These are phyloP conservation scores for Nothophoma quercina DNA, from an alignment of 2,329 filamentous ascomycete species.

Conservation along the genomic window DNA sequence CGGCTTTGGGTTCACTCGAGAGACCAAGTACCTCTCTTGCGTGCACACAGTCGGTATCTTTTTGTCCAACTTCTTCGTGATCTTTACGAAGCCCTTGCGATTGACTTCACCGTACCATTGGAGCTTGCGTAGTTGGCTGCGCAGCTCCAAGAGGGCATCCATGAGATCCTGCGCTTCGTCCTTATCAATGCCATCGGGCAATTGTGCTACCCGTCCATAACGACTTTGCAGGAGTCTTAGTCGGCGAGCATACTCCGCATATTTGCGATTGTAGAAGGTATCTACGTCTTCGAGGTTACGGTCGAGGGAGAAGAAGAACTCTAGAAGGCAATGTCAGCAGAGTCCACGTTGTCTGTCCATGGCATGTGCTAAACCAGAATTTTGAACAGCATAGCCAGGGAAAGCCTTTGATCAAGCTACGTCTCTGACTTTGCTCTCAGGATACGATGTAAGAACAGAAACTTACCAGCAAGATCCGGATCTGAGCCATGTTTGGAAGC, in stretches of 20 bases:
- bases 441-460: neutral
- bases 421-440: neutral
- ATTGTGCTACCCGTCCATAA: slow-evolving; percentile 77
- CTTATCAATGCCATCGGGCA: slow-evolving; percentile 76
- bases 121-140: slow-evolving; percentile 85
- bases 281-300: slow-evolving; percentile 98
- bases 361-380: neutral
- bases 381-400: neutral
- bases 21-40: slow-evolving; percentile 85
- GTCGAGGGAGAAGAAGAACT: slow-evolving; percentile 96
- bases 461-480: slow-evolving; percentile 88
- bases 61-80: slow-evolving; percentile 98
- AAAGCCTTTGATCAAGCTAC: neutral
- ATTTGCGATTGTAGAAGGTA: slow-evolving; percentile 96
- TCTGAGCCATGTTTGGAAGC: slow-evolving; percentile 72
- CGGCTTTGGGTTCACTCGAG: slow-evolving; percentile 86
- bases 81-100: slow-evolving; percentile 92
- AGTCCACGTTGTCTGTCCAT: neutral
- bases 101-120: slow-evolving; percentile 99
- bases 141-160: slow-evolving; percentile 86
- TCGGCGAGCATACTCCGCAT: slow-evolving; percentile 81
- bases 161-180: slow-evolving; percentile 93
- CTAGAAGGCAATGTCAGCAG: slow-evolving; percentile 57
- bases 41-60: slow-evolving; percentile 79
- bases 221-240: slow-evolving; percentile 86